These are phyloP conservation scores for Aspergillus sp. DNA, from an alignment of 2,329 filamentous ascomycete species.

Conservation along the genomic window DNA sequence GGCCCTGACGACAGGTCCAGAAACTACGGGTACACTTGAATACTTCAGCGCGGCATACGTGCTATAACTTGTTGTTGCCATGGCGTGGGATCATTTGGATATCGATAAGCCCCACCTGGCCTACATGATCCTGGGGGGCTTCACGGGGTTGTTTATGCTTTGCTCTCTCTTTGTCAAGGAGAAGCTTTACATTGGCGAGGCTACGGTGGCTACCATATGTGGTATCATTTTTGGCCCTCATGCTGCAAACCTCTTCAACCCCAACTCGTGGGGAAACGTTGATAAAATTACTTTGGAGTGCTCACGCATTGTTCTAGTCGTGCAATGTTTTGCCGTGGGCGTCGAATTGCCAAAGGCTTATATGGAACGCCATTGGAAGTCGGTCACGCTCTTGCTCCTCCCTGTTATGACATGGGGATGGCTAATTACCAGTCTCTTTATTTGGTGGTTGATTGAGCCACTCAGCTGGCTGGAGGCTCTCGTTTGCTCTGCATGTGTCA, in stretches of 20 bases:
- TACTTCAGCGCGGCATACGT: background rate
- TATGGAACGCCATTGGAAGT: slow-evolving; percentile 98
- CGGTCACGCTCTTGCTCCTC: slow-evolving; percentile 80
- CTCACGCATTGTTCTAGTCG: slow-evolving; percentile 69
- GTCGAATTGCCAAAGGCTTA: slow-evolving; percentile 72
- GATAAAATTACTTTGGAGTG: slow-evolving; percentile 69
- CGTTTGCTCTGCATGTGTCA: slow-evolving; percentile 86
- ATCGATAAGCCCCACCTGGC: slow-evolving; percentile 96
- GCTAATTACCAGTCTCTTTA: slow-evolving; percentile 79
- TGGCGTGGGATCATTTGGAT: slow-evolving; percentile 53
- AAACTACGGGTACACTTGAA: background rate
- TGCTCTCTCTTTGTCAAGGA: slow-evolving; percentile 98
- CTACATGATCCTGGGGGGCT: slow-evolving; percentile 96
- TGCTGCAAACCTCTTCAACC: slow-evolving; percentile 64
- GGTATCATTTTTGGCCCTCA: slow-evolving; percentile 71
- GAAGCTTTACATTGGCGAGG: slow-evolving; percentile 96
- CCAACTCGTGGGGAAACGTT: slow-evolving; percentile 61
- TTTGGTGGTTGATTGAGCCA: slow-evolving; percentile 83
- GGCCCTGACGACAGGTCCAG: background rate
- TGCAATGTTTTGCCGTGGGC: slow-evolving; percentile 72
- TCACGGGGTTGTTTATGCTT: slow-evolving; percentile 97
- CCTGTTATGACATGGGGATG: slow-evolving; percentile 97
- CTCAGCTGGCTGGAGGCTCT: slow-evolving; percentile 89
- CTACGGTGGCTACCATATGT: slow-evolving; percentile 77
- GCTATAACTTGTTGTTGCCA: slow-evolving; percentile 24